Evolutionary conservation across 2,329 filamentous ascomycete species (phyloP), one percentile per base, ranked within the genome.

Genomic region (Monosporascus sp.): DNA sequence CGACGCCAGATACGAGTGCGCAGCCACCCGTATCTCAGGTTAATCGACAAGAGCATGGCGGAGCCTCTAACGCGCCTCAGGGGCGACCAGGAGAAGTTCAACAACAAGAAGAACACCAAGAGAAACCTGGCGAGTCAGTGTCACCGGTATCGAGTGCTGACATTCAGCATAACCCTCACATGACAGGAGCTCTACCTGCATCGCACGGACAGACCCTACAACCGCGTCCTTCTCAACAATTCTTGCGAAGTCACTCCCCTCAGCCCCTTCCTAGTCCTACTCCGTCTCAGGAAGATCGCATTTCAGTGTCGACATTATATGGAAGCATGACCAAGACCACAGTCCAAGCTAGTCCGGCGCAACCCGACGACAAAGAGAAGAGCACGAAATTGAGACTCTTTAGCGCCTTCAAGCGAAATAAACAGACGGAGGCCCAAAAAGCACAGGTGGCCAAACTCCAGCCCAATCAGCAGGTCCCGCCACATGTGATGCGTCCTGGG

Each of bases 351-450:
- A 56, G 20, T 49, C 58, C 16, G 59, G 60, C 41, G 54, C 58
- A 2, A 38, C 46, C 7, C 11, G 14, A 17, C 6, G n/a, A 9
- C 14, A 67, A 65, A 37, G 63, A 67, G 43, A 65, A 68, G 55
- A 66, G 58, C n/a, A 62, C 61, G 0, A 63, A 62, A 8, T 63
- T 62, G 5, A 68, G 65, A 52, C 53, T 69, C 14, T 53, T 68
- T 3, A 56, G 60, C 19, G 65, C 65, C 4, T 65, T 69, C 41
- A 68, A 65, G 48, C 60, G 66, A 31, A 58, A 52, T 14, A 58
- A 58, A 3, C 68, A 63, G 48, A 52, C 55, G 3, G 58, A 63
- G 48, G 55, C 58, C 11, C 56, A 41, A 46, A 56, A 58, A 16
- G 53, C 31, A 35, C 31, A 35, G 11, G 14, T 14, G 14, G 4